A percentile compares a stretch with the other conserved stretches of the same genome.
These are phyloP conservation scores for Scleroderma bovista DNA, from an alignment of 768 basidiomycete genomes.

Conservation along the genomic window DNA sequence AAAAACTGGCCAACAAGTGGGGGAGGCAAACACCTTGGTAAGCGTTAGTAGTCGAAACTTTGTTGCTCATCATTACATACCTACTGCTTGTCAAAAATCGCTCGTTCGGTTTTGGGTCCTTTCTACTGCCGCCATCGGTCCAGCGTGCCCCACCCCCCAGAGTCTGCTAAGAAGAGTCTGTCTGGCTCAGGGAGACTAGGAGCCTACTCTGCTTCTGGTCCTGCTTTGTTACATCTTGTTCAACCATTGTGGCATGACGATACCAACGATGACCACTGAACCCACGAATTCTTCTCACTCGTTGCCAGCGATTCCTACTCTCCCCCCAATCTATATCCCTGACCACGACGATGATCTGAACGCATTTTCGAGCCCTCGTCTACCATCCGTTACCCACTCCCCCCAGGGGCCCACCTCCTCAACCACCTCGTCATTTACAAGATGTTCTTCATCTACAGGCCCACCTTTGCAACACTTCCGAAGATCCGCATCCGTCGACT, in stretches of 20 bases:
- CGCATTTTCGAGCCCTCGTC: constrained; percentile 13
- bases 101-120: too few species aligned
- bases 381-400: constrained; percentile 30
- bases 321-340: constrained; percentile 43
- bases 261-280: constrained; percentile 16
- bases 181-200: too few species aligned
- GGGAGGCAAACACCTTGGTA: too few species aligned
- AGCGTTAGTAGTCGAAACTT: too few species aligned
- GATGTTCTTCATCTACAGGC: constrained; percentile 15
- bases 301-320: constrained; percentile 34
- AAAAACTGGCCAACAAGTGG: too few species aligned
- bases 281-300: constrained; percentile 18
- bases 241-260: neutral
- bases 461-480: constrained; percentile 38
- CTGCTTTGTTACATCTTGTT: neutral
- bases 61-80: too few species aligned
- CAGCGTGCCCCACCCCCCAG: too few species aligned
- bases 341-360: constrained; percentile 16
- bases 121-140: too few species aligned
- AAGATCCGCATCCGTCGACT: constrained; percentile 76
- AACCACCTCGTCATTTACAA: constrained; percentile 15
- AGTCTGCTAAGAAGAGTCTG: too few species aligned
- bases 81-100: too few species aligned
- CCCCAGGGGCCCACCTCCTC: constrained; percentile 37
- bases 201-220: neutral